Conservation (phyloP, 176 grass and related monocot genomes). For the Zizania latifolia region DNA sequence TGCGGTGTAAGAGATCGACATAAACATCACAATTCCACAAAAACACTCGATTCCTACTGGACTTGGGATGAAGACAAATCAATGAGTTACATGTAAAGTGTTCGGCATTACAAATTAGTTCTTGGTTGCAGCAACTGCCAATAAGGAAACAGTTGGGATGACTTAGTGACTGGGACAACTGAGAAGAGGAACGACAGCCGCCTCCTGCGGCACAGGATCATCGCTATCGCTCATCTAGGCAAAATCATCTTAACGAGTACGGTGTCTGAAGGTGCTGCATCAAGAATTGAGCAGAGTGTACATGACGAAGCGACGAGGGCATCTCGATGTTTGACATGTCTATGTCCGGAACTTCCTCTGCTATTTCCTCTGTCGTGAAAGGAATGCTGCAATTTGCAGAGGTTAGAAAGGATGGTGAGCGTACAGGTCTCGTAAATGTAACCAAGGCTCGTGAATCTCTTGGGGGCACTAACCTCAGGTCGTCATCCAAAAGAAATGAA, state of each 20-base stretch:
- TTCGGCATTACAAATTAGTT: not conserved
- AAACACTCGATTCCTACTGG: not conserved
- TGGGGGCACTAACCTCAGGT: slow-evolving; percentile 58
- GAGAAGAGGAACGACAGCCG: too few relatives aligned
- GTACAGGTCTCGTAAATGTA: not conserved
- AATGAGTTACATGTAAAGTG: not conserved
- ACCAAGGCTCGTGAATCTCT: not conserved
- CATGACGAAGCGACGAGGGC: slow-evolving; percentile 49
- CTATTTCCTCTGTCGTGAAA: slow-evolving; percentile 76
- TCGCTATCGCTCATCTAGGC: not conserved
- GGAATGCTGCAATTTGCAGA: slow-evolving; percentile 60
- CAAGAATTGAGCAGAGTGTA: slow-evolving; percentile 64
- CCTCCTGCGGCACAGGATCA: too few relatives aligned
- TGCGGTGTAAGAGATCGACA: not conserved
- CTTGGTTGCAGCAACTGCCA: not conserved
- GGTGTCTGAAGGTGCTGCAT: slow-evolving; percentile 42
- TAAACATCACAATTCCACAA: not conserved
- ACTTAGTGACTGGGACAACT: not conserved
- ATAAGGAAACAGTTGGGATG: not conserved
- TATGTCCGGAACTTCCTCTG: slow-evolving; percentile 60
- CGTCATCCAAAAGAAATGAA: slow-evolving; percentile 89
- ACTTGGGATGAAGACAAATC: not conserved
- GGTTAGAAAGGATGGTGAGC: not conserved
- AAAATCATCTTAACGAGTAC: not conserved
- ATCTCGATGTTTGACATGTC: slow-evolving; percentile 61